Evolutionary conservation across 345 rosid genomes (phyloP).

Genomic region (Garcia nutans): DNA sequence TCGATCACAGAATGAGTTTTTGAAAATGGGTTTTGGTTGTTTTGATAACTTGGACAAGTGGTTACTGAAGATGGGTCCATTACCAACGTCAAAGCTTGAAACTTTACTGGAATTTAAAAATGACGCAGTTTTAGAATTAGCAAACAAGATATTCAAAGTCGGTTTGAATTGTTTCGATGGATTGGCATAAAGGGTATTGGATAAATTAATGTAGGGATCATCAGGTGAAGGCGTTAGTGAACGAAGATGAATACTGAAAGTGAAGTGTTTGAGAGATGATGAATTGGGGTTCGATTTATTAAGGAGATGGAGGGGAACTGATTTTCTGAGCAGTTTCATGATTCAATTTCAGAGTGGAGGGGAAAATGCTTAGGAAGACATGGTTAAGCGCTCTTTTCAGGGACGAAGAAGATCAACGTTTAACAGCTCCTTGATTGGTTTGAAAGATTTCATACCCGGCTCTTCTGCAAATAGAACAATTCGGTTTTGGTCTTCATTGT

Average conservation of each 20-base stretch:
- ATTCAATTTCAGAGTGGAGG: not conserved
- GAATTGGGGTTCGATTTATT: not conserved
- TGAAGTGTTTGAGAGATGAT: not conserved
- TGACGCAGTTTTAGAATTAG: not conserved
- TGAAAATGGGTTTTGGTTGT: conserved; percentile 11
- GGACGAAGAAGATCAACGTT: too few relatives aligned
- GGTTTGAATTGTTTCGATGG: conserved; percentile 4
- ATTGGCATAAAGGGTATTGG: not conserved
- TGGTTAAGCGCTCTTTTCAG: too few relatives aligned
- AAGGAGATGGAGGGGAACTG: not conserved
- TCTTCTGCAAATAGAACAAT: too few relatives aligned
- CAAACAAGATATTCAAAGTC: not conserved
- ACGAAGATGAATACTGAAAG: not conserved
- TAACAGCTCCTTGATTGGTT: too few relatives aligned
- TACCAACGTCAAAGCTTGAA: not conserved
- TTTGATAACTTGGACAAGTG: conserved; percentile 13
- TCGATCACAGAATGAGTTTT: not conserved
- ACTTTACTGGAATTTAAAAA: conserved; percentile 4
- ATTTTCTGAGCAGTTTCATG: conserved; percentile 20
- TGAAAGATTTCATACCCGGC: too few relatives aligned
- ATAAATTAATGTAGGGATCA: conserved; percentile 1
- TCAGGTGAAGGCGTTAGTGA: not conserved
- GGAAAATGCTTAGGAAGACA: not conserved
- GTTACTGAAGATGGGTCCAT: conserved; percentile 5
- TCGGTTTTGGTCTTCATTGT: too few relatives aligned